Percentiles rank a stretch among this genome's conserved stretches.
Evolutionary conservation across 495 filamentous ascomycete genomes (phyloP).

Genomic region (Trichocladium uniseriatum): DNA sequence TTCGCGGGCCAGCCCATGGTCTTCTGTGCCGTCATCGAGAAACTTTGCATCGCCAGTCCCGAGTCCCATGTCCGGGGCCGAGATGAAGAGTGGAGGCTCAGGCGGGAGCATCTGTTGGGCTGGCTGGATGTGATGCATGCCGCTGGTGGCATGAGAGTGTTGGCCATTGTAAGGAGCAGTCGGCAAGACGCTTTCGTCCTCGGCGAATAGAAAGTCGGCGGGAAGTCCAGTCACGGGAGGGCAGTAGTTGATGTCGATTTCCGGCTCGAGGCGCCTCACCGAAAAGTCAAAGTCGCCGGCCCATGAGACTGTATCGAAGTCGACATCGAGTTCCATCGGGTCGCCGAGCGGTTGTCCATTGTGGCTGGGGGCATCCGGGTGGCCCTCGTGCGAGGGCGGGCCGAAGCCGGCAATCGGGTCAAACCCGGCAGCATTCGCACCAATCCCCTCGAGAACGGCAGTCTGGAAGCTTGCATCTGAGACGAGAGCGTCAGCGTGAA

Average conservation of each 20-base stretch:
- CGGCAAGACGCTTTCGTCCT: slow-evolving; percentile 19
- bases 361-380: slow-evolving; percentile 8
- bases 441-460: neutral
- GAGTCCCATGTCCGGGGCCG: neutral
- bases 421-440: neutral
- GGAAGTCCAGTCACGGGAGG: neutral
- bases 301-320: slow-evolving; percentile 16
- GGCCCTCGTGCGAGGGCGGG: neutral
- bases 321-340: slow-evolving; percentile 40
- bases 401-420: neutral
- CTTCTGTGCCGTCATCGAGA: neutral
- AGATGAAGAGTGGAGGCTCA: neutral
- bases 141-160: neutral
- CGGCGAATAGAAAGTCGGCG: slow-evolving; percentile 20
- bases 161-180: neutral
- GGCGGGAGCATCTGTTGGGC: neutral
- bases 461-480: neutral
- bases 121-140: neutral
- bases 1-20: slow-evolving; percentile 6
- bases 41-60: neutral
- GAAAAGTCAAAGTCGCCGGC: slow-evolving; percentile 12
- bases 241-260: slow-evolving; percentile 1
- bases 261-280: neutral
- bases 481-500: neutral
- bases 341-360: slow-evolving; percentile 34